Percentiles rank a stretch among this genome's conserved stretches.
These are phyloP conservation scores for Phytopythium montanum DNA, from an alignment of 352 stramenopile species.

Conservation along the genomic window DNA sequence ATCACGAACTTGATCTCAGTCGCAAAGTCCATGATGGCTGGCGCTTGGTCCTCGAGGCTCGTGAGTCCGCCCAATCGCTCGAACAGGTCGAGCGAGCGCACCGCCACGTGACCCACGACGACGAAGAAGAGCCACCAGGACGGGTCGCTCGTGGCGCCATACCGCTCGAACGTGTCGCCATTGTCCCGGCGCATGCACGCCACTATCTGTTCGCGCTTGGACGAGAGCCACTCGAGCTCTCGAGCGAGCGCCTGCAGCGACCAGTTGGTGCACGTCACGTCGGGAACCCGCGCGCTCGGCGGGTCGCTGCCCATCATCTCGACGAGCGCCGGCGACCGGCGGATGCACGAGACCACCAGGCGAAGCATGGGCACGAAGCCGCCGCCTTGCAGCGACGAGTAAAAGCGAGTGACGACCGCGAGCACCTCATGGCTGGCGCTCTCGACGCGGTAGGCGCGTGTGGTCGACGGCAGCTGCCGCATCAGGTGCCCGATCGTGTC, in stretches of 20 bases:
- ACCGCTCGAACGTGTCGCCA: conserved; percentile 6
- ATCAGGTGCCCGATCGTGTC: conserved; percentile 28
- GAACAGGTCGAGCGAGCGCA: conserved; percentile 30
- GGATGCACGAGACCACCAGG: conserved; percentile 27
- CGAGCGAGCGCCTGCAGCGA: conserved; percentile 21
- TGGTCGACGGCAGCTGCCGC: conserved; percentile 14
- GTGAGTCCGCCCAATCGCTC: conserved; percentile 25
- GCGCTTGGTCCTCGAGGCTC: conserved; percentile 17
- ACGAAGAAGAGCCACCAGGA: conserved; percentile 63
- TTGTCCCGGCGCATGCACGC: conserved; percentile 34
- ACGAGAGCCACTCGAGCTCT: conserved; percentile 46
- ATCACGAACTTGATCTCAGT: conserved; percentile 23
- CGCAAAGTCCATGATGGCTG: conserved; percentile 22
- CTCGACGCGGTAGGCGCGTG: conserved; percentile 28
- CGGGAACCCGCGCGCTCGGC: conserved; percentile 4
- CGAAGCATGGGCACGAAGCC: conserved; percentile 35
- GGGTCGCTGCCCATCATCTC: conserved; percentile 21
- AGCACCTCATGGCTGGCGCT: conserved; percentile 30
- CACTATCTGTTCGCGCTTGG: conserved; percentile 47
- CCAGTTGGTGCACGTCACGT: conserved; percentile 4
- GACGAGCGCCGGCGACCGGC: conserved; percentile 26
- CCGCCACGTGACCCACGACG: conserved; percentile 45
- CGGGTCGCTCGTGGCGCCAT: conserved; percentile 21
- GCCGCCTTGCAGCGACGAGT: conserved; percentile 32
- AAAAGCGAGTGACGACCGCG: conserved; percentile 37